Evolutionary conservation across 106 monocot species (phyloP).

Genomic region (Hemerocallis citrina): DNA sequence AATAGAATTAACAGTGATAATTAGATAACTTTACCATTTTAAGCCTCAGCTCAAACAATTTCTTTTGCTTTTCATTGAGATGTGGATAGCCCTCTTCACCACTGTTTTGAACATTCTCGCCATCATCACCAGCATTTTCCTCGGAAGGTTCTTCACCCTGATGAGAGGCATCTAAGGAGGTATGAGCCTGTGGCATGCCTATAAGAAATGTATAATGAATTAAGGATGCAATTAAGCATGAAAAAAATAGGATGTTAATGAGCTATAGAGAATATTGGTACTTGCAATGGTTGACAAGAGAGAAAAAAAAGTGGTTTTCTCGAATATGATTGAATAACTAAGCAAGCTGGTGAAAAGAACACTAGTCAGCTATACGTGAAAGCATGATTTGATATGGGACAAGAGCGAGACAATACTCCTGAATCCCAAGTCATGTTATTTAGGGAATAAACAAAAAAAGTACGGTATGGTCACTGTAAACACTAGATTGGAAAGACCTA

Average conservation of each 20-base stretch:
- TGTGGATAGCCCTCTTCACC: conserved; percentile 44
- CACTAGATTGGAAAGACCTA: no score
- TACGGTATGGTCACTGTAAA: no score
- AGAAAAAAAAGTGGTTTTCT: no score
- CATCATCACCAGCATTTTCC: conserved; percentile 9
- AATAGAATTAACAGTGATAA: neutral
- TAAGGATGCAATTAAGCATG: neutral
- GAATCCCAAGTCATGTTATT: no score
- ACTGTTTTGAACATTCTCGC: conserved; percentile 24
- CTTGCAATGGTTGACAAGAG: no score
- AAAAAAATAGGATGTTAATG: neutral
- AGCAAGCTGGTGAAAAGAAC: no score
- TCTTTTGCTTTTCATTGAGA: conserved; percentile 75
- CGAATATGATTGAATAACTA: no score
- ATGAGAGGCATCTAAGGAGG: conserved; percentile 12
- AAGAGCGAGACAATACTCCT: no score
- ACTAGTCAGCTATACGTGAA: no score
- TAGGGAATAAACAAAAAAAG: no score
- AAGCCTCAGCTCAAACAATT: conserved; percentile 78
- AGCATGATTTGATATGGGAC: no score
- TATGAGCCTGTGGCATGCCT: conserved; percentile 17
- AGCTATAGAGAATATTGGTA: no score
- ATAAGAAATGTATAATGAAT: neutral
- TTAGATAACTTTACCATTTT: conserved; percentile 50
- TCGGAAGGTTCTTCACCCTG: conserved; percentile 15